Conservation (phyloP, 2,329 filamentous ascomycete genomes). For the Penicillium crustosum region DNA sequence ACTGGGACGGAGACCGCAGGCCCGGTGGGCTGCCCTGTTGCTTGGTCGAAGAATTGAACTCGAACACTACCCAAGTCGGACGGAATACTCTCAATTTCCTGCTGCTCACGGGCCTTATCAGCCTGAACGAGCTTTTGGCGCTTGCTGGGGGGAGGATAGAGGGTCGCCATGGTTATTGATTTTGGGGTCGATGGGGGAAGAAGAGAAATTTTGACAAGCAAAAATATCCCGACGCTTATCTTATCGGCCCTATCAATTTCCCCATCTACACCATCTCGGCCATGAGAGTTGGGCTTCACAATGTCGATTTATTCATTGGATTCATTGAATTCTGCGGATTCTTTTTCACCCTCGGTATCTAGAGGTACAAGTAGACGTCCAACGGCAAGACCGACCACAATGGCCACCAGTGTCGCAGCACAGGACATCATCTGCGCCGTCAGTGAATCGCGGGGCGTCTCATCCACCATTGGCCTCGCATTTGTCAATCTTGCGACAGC, state of each 20-base stretch:
- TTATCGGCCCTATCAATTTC: constrained; percentile 20
- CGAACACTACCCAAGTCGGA: constrained; percentile 73
- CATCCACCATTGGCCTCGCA: constrained; percentile 78
- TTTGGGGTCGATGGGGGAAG: constrained; percentile 17
- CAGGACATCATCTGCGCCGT: constrained; percentile 85
- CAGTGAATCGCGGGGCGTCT: constrained; percentile 81
- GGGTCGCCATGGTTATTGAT: constrained; percentile 66
- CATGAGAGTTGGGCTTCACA: background rate
- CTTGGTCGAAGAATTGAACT: constrained; percentile 85
- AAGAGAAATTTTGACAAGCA: constrained; percentile 18
- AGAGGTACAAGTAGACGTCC: constrained; percentile 48
- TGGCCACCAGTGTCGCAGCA: constrained; percentile 55
- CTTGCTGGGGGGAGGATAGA: constrained; percentile 82
- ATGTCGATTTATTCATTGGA: constrained; percentile 17
- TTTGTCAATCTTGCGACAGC: constrained; percentile 85
- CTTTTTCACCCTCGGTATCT: constrained; percentile 24
- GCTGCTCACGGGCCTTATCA: constrained; percentile 70
- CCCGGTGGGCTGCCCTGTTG: constrained; percentile 65
- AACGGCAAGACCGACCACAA: constrained; percentile 55
- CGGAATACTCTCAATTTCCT: constrained; percentile 68
- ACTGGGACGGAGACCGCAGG: constrained; percentile 74
- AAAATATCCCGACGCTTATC: constrained; percentile 19
- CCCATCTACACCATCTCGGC: constrained; percentile 2
- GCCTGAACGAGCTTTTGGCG: constrained; percentile 75
- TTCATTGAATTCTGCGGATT: constrained; percentile 12